Percentiles rank a stretch among this genome's conserved stretches.
Conservation (phyloP, 495 filamentous ascomycete species). For the Elaphomyces granulatus region DNA sequence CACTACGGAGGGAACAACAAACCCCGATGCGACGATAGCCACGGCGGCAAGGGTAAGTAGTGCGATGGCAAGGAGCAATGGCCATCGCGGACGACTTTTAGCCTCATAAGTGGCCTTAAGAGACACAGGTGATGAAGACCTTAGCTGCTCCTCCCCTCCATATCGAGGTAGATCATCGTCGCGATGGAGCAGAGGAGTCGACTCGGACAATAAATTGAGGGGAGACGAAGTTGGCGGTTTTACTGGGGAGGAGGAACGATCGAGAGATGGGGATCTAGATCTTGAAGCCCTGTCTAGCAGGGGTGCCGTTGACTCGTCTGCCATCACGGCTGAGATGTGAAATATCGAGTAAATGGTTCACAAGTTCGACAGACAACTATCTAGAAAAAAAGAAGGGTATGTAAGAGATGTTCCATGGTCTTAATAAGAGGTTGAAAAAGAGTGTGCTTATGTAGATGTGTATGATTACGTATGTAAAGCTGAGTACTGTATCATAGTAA, state of each 20-base stretch:
- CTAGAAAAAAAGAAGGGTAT: no score
- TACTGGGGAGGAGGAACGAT: conserved; percentile 3
- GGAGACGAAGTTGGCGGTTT: conserved; percentile 10
- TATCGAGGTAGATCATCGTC: conserved; percentile 22
- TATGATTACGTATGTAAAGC: no score
- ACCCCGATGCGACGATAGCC: conserved; percentile 44
- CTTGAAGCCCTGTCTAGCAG: conserved; percentile 16
- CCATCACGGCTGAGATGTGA: conserved; percentile 23
- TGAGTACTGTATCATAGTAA: no score
- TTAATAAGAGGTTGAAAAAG: no score
- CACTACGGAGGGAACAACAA: conserved; percentile 64
- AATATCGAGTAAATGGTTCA: no score
- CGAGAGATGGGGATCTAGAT: conserved; percentile 8
- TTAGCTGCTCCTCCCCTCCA: conserved; percentile 16
- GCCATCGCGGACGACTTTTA: conserved; percentile 35
- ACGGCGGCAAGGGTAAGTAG: conserved; percentile 35
- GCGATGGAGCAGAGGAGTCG: conserved; percentile 28
- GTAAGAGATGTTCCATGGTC: no score
- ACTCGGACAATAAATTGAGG: conserved; percentile 28
- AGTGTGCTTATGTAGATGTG: no score
- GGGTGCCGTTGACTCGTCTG: conserved; percentile 18
- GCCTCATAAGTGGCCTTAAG: conserved; percentile 11
- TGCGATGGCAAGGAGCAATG: conserved; percentile 39
- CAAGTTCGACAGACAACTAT: no score
- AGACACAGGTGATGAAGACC: conserved; percentile 11